Evolutionary conservation across 2,329 filamentous ascomycete genomes (phyloP).

Genomic region (Colletotrichum phormii): DNA sequence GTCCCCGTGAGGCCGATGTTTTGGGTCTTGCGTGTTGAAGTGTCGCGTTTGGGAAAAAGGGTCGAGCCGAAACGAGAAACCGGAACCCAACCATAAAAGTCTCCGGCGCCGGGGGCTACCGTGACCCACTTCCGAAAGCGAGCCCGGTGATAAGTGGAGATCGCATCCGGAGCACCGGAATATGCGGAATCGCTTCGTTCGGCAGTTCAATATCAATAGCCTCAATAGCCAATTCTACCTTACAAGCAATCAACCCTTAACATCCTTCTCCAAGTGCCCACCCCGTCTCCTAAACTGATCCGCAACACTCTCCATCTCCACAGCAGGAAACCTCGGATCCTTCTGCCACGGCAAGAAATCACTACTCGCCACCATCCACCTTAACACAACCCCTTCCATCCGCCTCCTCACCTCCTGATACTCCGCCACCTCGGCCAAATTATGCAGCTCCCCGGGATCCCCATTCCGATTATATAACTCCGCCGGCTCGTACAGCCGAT

Average conservation of each 20-base stretch:
- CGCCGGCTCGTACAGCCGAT: constrained; percentile 56
- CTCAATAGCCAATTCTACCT: not conserved
- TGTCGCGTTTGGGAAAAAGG: not conserved
- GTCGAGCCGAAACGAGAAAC: not conserved
- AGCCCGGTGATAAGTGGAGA: not conserved
- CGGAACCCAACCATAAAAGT: not conserved
- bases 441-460: constrained; percentile 53
- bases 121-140: not conserved
- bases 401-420: constrained; percentile 40
- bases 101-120: not conserved
- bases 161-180: not conserved
- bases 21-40: not conserved
- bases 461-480: constrained; percentile 55
- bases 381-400: constrained; percentile 48
- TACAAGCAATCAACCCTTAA: not conserved
- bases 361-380: constrained; percentile 50
- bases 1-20: not conserved
- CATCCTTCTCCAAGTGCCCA: not conserved
- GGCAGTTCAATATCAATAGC: not conserved
- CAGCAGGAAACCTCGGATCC: constrained; percentile 49
- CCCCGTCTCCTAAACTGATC: constrained; percentile 38
- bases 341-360: constrained; percentile 51
- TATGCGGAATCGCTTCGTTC: not conserved
- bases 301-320: constrained; percentile 46
- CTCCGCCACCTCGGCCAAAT: constrained; percentile 47